Base-by-base conservation (phyloP, 441 rosid species). In the Aquilaria agallochum region DNA sequence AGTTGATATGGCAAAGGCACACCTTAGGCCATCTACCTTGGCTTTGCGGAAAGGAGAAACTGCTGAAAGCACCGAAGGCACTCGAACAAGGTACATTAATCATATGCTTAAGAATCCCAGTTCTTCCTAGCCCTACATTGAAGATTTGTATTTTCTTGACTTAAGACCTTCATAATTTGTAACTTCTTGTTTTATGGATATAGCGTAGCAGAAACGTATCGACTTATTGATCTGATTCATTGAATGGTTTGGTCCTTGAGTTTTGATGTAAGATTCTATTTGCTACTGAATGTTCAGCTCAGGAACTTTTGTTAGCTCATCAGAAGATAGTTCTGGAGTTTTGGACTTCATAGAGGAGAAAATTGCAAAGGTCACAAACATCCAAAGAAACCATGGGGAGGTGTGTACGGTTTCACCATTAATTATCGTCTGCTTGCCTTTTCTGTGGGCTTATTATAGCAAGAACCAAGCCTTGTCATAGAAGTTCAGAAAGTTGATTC, bases 11-110 rank as follows among this genome's bases (percentile, higher is more conserved):
- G 95, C 89, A 15, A 82, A 86, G 79, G 40, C 68, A 55, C 72
- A 56, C 55, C 80, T 92, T 58, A 83, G 57, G 71, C 95, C 98
- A 53, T 89, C 98, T 63, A 53, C 67, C 52, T 52, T 92, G 73
- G 98, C 98, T 72, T 75, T 87, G 74, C 77, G 98, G 46, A 66
- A 80, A 59, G 98, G 96, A 68, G 96, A 92, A 80, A 87, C 93
- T 49, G 78, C 31, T 50, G 95, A 89, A 80, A 86, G 70, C 70
- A 89, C 95, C 31, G 78, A 84, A 67, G 95, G 79, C 59, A 89
- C 94, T 36, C 81, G 98, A 79, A 92, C 98, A 55, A 92, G 96
- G 98, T 86, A 48, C 50, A 33, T 62, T 58, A 58, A 4, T 31
- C 42, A 8, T 36, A 15, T 34, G 49, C 53, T 15, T 50, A 4